A percentile compares a stretch with the other conserved stretches of the same genome.
These are phyloP conservation scores for Chaetothyriales sp. DNA, from an alignment of 2,329 filamentous ascomycete species.

Conservation along the genomic window DNA sequence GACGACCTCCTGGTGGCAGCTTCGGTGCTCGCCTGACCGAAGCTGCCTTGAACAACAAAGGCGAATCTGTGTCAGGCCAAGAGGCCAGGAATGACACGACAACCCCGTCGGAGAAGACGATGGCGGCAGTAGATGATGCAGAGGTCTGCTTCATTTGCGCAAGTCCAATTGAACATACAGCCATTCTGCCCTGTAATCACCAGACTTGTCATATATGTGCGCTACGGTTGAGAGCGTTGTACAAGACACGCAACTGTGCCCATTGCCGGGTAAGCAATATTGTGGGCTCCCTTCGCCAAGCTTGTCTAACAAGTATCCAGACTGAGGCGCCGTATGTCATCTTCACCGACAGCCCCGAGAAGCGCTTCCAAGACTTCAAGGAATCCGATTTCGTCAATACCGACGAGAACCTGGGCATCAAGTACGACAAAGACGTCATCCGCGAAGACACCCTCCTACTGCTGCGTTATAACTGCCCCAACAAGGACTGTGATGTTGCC, in stretches of 20 bases:
- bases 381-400: slow-evolving; percentile 58
- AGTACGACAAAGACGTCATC: slow-evolving; percentile 77
- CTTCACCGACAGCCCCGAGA: slow-evolving; percentile 74
- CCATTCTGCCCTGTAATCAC: slow-evolving; percentile 89
- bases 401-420: slow-evolving; percentile 80
- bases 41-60: slow-evolving; percentile 30
- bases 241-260: slow-evolving; percentile 93
- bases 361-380: slow-evolving; percentile 73
- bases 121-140: slow-evolving; percentile 34
- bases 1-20: slow-evolving; percentile 30
- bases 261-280: slow-evolving; percentile 64
- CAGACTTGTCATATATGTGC: slow-evolving; percentile 93
- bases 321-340: slow-evolving; percentile 55
- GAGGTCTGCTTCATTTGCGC: slow-evolving; percentile 98
- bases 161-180: slow-evolving; percentile 72
- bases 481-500: slow-evolving; percentile 68
- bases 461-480: slow-evolving; percentile 88
- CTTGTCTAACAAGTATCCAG: slow-evolving; percentile 14
- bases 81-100: slow-evolving; percentile 5
- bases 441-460: slow-evolving; percentile 80
- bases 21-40: slow-evolving; percentile 36
- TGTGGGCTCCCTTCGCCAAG: not conserved
- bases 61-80: slow-evolving; percentile 14
- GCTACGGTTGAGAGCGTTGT: slow-evolving; percentile 76
- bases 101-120: not conserved